phyloP scores from a whole-genome alignment of 805 yeast genomes.

The Cyberlindnera saturnus region DNA sequence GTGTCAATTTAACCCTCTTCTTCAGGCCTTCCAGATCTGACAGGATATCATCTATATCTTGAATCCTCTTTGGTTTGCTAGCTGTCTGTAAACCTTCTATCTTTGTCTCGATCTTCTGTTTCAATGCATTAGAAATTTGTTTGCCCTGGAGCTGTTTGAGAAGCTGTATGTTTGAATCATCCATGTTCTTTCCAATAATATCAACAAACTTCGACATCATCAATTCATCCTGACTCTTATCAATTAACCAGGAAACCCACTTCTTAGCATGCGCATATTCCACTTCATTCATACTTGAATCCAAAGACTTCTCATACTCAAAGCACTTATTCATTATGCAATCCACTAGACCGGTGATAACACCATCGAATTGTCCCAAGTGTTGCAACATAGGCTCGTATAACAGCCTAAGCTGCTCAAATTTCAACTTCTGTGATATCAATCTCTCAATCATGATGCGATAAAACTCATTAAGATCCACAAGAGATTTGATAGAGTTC shows the following conservation, averaged over 20 bases:
- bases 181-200: conserved; percentile 12
- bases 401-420: conserved; percentile 21
- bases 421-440: conserved; percentile 24
- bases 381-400: conserved; percentile 24
- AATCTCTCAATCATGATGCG: conserved; percentile 30
- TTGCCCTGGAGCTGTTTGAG: conserved; percentile 4
- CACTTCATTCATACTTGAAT: background rate
- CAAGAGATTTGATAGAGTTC: conserved; percentile 15
- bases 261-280: conserved; percentile 7
- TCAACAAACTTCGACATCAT: conserved; percentile 7
- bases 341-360: conserved; percentile 8
- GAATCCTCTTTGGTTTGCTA: background rate
- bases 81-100: background rate
- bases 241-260: conserved; percentile 16
- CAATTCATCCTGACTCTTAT: conserved; percentile 2
- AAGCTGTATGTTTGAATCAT: conserved; percentile 4
- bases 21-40: conserved; percentile 26
- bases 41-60: conserved; percentile 19
- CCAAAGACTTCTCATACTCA: conserved; percentile 12
- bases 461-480: conserved; percentile 12
- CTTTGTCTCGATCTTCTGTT: background rate
- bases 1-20: conserved; percentile 11
- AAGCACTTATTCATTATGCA: conserved; percentile 6
- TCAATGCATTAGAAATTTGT: background rate
- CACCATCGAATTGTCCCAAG: conserved; percentile 7